phyloP scores from a whole-genome alignment of 2,329 filamentous ascomycete species.

The Cladosporium sp. region DNA sequence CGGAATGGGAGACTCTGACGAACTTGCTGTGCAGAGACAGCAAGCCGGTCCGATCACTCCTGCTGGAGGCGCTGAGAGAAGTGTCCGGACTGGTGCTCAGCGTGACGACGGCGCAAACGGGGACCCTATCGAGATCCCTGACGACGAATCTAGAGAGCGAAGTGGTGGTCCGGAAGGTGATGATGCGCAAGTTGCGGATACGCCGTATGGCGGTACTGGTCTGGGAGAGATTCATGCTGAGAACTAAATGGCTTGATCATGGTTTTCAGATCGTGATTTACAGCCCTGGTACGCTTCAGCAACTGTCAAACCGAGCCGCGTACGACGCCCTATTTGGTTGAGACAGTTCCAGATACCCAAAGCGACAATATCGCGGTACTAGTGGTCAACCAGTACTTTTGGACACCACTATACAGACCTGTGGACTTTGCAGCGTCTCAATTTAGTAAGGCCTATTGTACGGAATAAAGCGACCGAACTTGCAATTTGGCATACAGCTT shows the following conservation, averaged over 20 bases:
- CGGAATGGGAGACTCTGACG: constrained; percentile 45
- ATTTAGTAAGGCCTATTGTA: too few relatives aligned
- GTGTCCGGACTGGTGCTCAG: neutral
- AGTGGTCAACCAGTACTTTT: too few relatives aligned
- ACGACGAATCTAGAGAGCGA: constrained; percentile 14
- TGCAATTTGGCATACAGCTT: too few relatives aligned
- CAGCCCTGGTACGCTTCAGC: too few relatives aligned
- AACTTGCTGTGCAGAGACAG: constrained; percentile 21
- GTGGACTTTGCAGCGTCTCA: too few relatives aligned
- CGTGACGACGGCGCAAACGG: constrained; percentile 3
- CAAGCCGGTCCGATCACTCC: neutral
- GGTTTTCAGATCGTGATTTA: too few relatives aligned
- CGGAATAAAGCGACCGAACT: too few relatives aligned
- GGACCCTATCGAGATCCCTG: constrained; percentile 18
- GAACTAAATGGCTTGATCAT: constrained; percentile 14
- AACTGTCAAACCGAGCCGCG: too few relatives aligned
- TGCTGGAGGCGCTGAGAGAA: constrained; percentile 7
- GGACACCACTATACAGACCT: too few relatives aligned
- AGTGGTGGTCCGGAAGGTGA: constrained; percentile 16
- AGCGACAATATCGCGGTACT: too few relatives aligned
- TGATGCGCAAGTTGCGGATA: constrained; percentile 13
- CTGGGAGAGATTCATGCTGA: constrained; percentile 21
- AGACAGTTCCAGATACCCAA: too few relatives aligned
- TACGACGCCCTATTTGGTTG: too few relatives aligned
- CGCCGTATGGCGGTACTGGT: constrained; percentile 22